Evolutionary conservation across 345 rosid species (phyloP).

Genomic region (Euphorbia lathyris): DNA sequence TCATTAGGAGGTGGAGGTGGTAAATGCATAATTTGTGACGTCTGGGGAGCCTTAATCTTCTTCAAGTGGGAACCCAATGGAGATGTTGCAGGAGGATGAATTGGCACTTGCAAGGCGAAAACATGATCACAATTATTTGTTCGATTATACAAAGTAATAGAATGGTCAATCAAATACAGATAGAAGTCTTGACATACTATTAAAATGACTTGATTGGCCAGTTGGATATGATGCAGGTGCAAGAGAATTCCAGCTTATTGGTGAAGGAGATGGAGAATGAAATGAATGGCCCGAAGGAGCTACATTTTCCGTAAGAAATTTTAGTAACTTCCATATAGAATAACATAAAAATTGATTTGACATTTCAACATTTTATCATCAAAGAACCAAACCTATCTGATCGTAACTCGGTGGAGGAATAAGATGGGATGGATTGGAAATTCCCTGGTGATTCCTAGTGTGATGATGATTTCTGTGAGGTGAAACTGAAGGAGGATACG

Average conservation of each 20-base stretch:
- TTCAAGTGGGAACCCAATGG: slow-evolving; percentile 36
- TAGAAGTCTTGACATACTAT: slow-evolving; percentile 28
- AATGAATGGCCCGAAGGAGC: slow-evolving; percentile 37
- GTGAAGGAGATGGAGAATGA: slow-evolving; percentile 28
- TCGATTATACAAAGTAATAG: slow-evolving; percentile 11
- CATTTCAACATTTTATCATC: not conserved
- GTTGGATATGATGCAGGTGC: slow-evolving; percentile 37
- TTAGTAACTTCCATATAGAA: not conserved
- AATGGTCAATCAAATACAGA: slow-evolving; percentile 14
- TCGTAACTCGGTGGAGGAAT: slow-evolving; percentile 24
- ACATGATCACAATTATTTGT: not conserved
- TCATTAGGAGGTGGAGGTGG: slow-evolving; percentile 71
- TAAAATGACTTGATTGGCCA: slow-evolving; percentile 17
- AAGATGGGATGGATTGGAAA: slow-evolving; percentile 28
- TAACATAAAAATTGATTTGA: not conserved
- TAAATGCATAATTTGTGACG: slow-evolving; percentile 36
- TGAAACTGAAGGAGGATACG: slow-evolving; percentile 31
- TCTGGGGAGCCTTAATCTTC: slow-evolving; percentile 43
- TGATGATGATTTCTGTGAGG: slow-evolving; percentile 30
- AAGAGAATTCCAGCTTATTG: slow-evolving; percentile 27
- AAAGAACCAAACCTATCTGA: slow-evolving; percentile 29
- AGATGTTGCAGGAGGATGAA: slow-evolving; percentile 42
- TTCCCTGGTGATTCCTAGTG: slow-evolving; percentile 23
- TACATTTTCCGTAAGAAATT: slow-evolving; percentile 5
- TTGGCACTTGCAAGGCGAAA: slow-evolving; percentile 28